Evolutionary conservation across 2,329 filamentous ascomycete species (phyloP).

Genomic region (Trichoderma arundinaceum): DNA sequence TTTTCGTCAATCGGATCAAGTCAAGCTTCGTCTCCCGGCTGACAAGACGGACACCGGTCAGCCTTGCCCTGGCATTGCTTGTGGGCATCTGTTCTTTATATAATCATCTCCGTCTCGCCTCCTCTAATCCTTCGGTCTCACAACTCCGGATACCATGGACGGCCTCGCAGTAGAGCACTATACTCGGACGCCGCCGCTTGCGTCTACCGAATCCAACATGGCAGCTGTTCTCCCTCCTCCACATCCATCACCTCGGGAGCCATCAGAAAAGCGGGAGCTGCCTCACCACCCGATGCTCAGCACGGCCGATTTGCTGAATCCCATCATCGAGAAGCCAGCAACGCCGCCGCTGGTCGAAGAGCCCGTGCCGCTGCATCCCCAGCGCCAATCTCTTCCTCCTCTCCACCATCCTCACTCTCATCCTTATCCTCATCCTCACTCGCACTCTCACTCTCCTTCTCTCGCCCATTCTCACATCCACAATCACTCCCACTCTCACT

Average conservation of each 20-base stretch:
- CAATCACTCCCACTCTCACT: constrained; percentile 6
- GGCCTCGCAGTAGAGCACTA: constrained; percentile 23
- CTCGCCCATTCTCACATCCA: no score
- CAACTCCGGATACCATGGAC: constrained; percentile 22
- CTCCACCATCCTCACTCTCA: neutral
- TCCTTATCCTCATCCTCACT: neutral
- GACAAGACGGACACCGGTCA: constrained; percentile 10
- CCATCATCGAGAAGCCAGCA: constrained; percentile 22
- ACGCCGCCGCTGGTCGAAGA: constrained; percentile 8
- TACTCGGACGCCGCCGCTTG: constrained; percentile 21
- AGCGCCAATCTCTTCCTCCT: neutral
- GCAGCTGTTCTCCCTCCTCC: constrained; percentile 7
- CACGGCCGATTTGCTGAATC: constrained; percentile 23
- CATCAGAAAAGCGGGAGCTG: constrained; percentile 19
- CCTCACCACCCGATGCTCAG: constrained; percentile 25
- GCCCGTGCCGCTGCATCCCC: constrained; percentile 1
- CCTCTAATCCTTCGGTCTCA: neutral
- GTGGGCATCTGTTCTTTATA: constrained; percentile 10
- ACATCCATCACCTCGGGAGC: neutral
- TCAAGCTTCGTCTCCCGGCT: constrained; percentile 1
- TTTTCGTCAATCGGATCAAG: neutral
- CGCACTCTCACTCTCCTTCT: neutral
- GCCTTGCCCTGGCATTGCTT: constrained; percentile 12
- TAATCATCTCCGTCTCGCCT: no score
- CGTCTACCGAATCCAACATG: constrained; percentile 20